Conservation (phyloP, 164 flowering plant genomes). For the Stephania cephalantha region DNA sequence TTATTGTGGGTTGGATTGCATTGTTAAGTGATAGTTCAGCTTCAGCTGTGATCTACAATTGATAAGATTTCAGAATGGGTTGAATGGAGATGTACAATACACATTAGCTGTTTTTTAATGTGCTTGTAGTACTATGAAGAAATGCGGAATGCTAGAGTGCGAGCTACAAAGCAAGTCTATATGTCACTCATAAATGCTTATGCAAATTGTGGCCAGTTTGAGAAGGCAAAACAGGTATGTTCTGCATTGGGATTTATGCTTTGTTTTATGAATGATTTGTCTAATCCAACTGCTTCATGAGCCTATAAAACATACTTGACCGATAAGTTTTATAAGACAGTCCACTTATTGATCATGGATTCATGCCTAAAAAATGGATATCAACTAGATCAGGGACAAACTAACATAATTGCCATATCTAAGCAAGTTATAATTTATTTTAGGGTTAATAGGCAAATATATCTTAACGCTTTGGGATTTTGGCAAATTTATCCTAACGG, state of each 20-base stretch:
- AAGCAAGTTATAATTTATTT: too few relatives aligned
- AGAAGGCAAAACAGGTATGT: conserved; percentile 89
- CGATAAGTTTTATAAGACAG: too few relatives aligned
- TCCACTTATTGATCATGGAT: too few relatives aligned
- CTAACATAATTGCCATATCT: too few relatives aligned
- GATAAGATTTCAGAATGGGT: neutral
- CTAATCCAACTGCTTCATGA: neutral
- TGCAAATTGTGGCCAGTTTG: conserved; percentile 62
- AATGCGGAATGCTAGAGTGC: conserved; percentile 35
- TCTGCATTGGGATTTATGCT: neutral
- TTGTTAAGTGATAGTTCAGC: too few relatives aligned
- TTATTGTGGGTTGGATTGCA: neutral
- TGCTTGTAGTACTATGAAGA: conserved; percentile 53
- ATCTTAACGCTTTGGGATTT: too few relatives aligned
- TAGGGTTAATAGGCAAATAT: too few relatives aligned
- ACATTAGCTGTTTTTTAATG: conserved; percentile 13
- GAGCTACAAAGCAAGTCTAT: conserved; percentile 46
- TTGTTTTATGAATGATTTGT: neutral
- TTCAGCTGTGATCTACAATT: neutral
- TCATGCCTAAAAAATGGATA: too few relatives aligned
- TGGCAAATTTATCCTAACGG: too few relatives aligned
- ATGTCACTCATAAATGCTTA: conserved; percentile 83
- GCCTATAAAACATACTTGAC: neutral
- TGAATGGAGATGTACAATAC: neutral
- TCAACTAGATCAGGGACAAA: too few relatives aligned